Evolutionary conservation across 208 protist species (phyloP).

Genomic region (Lotmaria passim): DNA sequence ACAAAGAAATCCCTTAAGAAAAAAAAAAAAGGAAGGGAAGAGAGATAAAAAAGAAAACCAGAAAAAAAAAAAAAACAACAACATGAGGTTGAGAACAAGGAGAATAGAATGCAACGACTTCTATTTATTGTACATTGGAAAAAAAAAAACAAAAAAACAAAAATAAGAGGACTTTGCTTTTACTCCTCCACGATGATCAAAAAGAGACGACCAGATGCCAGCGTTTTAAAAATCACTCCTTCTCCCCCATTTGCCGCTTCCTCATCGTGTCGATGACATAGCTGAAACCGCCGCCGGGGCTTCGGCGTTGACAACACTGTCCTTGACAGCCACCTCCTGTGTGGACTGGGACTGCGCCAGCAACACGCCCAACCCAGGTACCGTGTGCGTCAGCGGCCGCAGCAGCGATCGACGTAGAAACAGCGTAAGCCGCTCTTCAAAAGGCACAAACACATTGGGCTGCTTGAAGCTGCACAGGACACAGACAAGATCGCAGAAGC

Average conservation of each 20-base stretch:
- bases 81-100: not conserved
- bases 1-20: not conserved
- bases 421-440: conserved; percentile 61
- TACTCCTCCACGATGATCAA: no score
- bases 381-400: conserved; percentile 69
- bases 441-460: conserved; percentile 85
- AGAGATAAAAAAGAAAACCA: not conserved
- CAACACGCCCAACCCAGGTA: conserved; percentile 45
- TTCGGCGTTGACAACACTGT: not conserved
- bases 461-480: conserved; percentile 87
- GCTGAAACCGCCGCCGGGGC: not conserved
- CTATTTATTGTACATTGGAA: not conserved
- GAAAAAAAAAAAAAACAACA: not conserved
- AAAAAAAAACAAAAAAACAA: conserved; percentile 19
- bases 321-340: not conserved
- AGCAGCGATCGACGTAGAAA: conserved; percentile 84
- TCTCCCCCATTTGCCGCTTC: not conserved
- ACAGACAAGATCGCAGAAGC: conserved; percentile 85
- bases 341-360: conserved; percentile 35
- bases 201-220: no score
- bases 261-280: not conserved
- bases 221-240: no score
- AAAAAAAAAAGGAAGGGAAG: not conserved
- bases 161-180: not conserved
- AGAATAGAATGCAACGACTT: not conserved